Conservation (phyloP, 352 stramenopile species). For the Phytophthora tentaculata region DNA sequence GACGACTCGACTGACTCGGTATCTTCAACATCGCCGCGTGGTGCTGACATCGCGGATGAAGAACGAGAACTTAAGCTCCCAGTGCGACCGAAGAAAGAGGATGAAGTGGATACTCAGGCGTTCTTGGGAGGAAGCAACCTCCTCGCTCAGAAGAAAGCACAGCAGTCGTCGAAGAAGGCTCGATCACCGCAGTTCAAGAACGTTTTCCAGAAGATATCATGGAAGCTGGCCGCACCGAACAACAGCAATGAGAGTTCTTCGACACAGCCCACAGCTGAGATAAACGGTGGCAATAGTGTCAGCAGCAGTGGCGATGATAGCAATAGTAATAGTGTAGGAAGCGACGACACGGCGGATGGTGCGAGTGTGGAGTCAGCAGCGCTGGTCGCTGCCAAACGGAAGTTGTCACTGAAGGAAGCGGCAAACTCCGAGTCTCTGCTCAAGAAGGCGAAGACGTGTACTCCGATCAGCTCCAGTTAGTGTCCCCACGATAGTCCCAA, state of each 20-base stretch:
- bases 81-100: conserved; percentile 60
- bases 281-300: conserved; percentile 7
- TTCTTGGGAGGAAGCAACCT: conserved; percentile 60
- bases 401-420: conserved; percentile 63
- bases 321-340: conserved; percentile 47
- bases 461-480: conserved; percentile 74
- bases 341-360: conserved; percentile 15
- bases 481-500: conserved; percentile 7
- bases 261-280: conserved; percentile 7
- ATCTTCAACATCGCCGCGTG: conserved; percentile 18
- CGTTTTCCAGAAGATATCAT: conserved; percentile 84
- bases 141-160: conserved; percentile 54
- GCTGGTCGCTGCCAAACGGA: conserved; percentile 56
- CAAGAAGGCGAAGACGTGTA: conserved; percentile 78
- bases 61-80: conserved; percentile 70
- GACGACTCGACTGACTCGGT: conserved; percentile 29
- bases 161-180: conserved; percentile 35
- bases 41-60: conserved; percentile 32
- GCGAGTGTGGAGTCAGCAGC: conserved; percentile 20
- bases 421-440: conserved; percentile 62
- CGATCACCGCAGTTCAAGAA: conserved; percentile 73
- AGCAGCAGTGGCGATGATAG: conserved; percentile 23
- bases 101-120: conserved; percentile 48
- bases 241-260: conserved; percentile 17
- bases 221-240: conserved; percentile 47